Base-by-base conservation (phyloP, 2,329 filamentous ascomycete genomes). In the Microascus cirrosus region DNA sequence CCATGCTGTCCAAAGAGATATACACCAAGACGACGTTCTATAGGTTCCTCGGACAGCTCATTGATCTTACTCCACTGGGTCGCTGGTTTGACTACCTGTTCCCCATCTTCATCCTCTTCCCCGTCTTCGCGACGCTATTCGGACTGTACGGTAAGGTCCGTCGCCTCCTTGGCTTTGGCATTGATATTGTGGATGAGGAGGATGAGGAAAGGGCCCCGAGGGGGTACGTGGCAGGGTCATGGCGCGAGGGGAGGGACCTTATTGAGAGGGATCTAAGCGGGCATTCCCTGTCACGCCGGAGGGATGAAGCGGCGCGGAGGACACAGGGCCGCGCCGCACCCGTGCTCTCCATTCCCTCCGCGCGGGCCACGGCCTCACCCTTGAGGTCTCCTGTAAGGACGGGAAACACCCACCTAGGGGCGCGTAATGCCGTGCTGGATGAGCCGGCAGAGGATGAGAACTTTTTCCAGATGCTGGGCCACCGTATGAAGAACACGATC, bases 401-500 rank as follows among this genome's bases (percentile, higher is more conserved):
- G 66, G 70, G 50, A 59, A 65, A 36, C 53, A 70, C 32, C 12
- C 56, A 25, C 11, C 51, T 28, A 2, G 42, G 39, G 10, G 56
- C 50, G 35, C 32, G 42, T 20, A 13, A 10, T 2, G 20, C 20
- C 11, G 50, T 24, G 15, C 67, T 74, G 34, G 70, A 79, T 22
- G 79, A 80, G 8, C 80, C 82, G n/a, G 78, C 82, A 1, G 86
- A 89, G 35, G 85, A 91, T 15, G 89, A 90, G 58, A 90, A 86
- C 62, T 90, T 96, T 70, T 91, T 97, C 66, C 82, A 89, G 63
- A 86, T 87, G 36, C 84, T 97, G 61, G 85, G 89, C 0, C 89
- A 95, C 67, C 81, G 93, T 39, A 85, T 99, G 64, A 89, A 86
- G 71, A 99, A 99, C 67, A 97, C 94, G 0, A 83, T 97, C 56